Base-by-base conservation (phyloP, 352 stramenopile genomes). In the Detonula confervacea region DNA sequence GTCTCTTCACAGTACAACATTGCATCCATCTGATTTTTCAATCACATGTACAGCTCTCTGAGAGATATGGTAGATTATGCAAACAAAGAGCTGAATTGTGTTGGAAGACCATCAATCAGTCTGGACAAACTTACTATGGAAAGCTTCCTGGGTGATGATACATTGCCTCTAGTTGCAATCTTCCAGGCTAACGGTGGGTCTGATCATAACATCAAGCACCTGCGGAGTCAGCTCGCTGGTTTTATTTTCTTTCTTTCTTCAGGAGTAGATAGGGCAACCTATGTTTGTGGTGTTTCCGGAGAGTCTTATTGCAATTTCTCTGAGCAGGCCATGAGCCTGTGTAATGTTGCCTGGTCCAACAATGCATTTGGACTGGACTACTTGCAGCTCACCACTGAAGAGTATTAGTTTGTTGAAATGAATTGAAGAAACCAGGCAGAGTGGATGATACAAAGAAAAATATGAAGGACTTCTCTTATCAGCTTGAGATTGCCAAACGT, bases 121-220 rank as follows among this genome's bases (percentile, higher is more conserved):
- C n/a, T n/a, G n/a, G n/a, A n/a, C n/a, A n/a, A n/a, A n/a, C n/a
- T n/a, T n/a, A n/a, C n/a, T n/a, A n/a, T n/a, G n/a, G n/a, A n/a
- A n/a, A n/a, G n/a, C n/a, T n/a, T n/a, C n/a, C n/a, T n/a, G n/a
- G n/a, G n/a, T n/a, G n/a, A n/a, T n/a, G 16, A 18, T 49, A 12
- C 12, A 49, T 18, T 49, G 39, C 12, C 39, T 49, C n/a, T 49
- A 12, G 16, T 49, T 20, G n/a, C n/a, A 12, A 12, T 49, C 39
- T 49, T 49, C n/a, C 39, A 49, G 39, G 39, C 39, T 49, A 12
- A 49, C 12, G 16, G 39, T 20, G 39, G 39, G 39, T n/a, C 39
- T 49, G 39, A 20, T n/a, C 39, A 49, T 12, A 49, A 49, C 39
- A 49, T 49, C 39, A 49, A 49, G n/a, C n/a, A 18, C 39, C n/a